Percentiles rank a stretch among this genome's conserved stretches.
Conservation (phyloP, 768 basidiomycete species). For the Calvatia gigantea region DNA sequence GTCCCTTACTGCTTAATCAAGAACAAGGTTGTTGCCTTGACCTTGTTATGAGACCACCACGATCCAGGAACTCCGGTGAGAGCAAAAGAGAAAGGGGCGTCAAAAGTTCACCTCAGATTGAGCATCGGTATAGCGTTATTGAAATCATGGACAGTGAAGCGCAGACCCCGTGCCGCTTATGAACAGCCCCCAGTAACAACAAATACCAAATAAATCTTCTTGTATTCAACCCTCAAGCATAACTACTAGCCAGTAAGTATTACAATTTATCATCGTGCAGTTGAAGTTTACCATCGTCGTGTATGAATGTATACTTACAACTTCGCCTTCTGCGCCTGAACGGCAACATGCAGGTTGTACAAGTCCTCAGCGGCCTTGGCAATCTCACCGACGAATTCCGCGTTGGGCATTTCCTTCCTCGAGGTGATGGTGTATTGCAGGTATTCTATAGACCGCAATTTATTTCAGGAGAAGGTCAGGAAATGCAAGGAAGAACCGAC, state of each 20-base stretch:
- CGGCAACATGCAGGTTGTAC: conserved; percentile 48
- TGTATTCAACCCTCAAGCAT: background rate
- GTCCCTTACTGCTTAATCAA: too few species aligned
- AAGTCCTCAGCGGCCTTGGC: conserved; percentile 60
- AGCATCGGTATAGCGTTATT: too few species aligned
- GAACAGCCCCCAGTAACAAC: too few species aligned
- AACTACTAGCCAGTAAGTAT: background rate
- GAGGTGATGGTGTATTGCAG: conserved; percentile 89
- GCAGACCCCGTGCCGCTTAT: too few species aligned
- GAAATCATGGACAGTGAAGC: too few species aligned
- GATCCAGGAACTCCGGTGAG: too few species aligned
- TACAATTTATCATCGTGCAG: background rate
- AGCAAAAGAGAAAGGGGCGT: too few species aligned
- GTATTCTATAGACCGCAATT: conserved; percentile 45
- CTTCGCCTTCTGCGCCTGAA: conserved; percentile 26
- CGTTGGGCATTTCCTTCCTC: conserved; percentile 79
- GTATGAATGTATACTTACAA: conserved; percentile 23
- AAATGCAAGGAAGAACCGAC: conserved; percentile 32
- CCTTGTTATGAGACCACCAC: too few species aligned
- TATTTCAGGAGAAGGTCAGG: conserved; percentile 2
- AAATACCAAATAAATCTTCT: background rate
- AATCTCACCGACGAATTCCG: conserved; percentile 70
- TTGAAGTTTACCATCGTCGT: too few species aligned
- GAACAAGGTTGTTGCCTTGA: too few species aligned
- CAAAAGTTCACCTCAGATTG: too few species aligned